Evolutionary conservation across 1,284 basidiomycete species (phyloP), one percentile per base, ranked within the genome.

Genomic region (Puccinia horiana): DNA sequence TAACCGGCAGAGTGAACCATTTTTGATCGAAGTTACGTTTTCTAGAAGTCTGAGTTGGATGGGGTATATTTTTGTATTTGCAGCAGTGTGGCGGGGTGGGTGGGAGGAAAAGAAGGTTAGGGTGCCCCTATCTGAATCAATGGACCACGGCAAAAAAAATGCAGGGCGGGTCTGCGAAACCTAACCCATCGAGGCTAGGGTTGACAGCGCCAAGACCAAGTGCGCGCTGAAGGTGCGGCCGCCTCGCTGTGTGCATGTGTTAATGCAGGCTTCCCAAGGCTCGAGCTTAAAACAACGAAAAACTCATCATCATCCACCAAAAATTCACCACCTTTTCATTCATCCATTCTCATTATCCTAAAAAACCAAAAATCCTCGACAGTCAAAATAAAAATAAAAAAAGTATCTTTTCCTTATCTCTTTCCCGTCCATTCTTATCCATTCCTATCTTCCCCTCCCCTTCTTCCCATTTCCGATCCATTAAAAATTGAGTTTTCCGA

Each of bases 1-100:
- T 49, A 14, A 80, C 78, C 78, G 40, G 78, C 78, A 40, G 78
- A 80, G 52, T 80, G 78, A 61, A 80, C 78, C 78, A 80, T 80
- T 56, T 47, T 73, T 29, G 37, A 47, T n/a, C 11, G 65, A 23
- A n/a, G 11, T 47, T 47, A 61, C 4, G 29, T n/a, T 23, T 72
- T n/a, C n/a, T 6, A 44, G 42, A 23, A 72, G 11, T 14, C n/a
- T 49, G 42, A 32, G 32, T 52, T 8, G 56, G 20, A 23, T 11
- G 14, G 16, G n/a, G n/a, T n/a, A n/a, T 40, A 73, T 73, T 42
- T 42, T 20, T n/a, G 29, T 29, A 1, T 20, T 26, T 56, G n/a
- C 23, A 20, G 37, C 26, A 29, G 29, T 6, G 14, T 5, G 26
- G 61, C 26, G 11, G 37, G 61, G 35, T 3, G 20, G 16, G 6